phyloP scores from a whole-genome alignment of 2,329 filamentous ascomycete genomes.

The Drechslerella stenobrocha region DNA sequence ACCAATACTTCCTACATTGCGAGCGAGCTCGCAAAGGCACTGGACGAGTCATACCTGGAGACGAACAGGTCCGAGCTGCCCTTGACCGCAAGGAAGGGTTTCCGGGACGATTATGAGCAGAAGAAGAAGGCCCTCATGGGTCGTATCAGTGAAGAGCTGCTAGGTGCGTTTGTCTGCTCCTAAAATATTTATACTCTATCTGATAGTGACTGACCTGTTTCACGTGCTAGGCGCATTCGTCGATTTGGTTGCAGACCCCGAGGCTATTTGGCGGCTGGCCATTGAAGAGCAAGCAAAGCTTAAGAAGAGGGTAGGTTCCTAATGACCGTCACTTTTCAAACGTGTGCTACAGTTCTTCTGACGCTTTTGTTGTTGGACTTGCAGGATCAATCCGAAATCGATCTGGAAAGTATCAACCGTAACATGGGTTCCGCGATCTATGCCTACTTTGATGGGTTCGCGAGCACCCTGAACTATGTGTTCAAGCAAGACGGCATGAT shows the following conservation, averaged over 20 bases:
- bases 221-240: too few relatives aligned
- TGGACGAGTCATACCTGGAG: conserved; percentile 12
- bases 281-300: conserved; percentile 29
- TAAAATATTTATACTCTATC: too few relatives aligned
- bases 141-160: conserved; percentile 26
- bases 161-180: too few relatives aligned
- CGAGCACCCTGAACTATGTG: conserved; percentile 14
- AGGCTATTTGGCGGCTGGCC: conserved; percentile 26
- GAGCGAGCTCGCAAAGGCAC: conserved; percentile 20
- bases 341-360: conserved; percentile 1
- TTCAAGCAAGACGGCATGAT: conserved; percentile 44
- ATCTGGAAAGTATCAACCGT: conserved; percentile 29
- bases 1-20: conserved; percentile 31
- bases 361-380: background rate
- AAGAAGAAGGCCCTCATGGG: conserved; percentile 28
- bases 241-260: conserved; percentile 33
- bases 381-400: conserved; percentile 25
- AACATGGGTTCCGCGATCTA: conserved; percentile 33
- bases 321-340: background rate
- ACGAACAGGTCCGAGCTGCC: conserved; percentile 31
- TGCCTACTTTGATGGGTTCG: conserved; percentile 38
- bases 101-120: conserved; percentile 14
- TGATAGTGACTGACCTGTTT: too few relatives aligned
- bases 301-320: conserved; percentile 31
- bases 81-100: conserved; percentile 14